Percentiles rank a stretch among this genome's conserved stretches.
Evolutionary conservation across 345 rosid species (phyloP).

Genomic region (Citrus maxima): DNA sequence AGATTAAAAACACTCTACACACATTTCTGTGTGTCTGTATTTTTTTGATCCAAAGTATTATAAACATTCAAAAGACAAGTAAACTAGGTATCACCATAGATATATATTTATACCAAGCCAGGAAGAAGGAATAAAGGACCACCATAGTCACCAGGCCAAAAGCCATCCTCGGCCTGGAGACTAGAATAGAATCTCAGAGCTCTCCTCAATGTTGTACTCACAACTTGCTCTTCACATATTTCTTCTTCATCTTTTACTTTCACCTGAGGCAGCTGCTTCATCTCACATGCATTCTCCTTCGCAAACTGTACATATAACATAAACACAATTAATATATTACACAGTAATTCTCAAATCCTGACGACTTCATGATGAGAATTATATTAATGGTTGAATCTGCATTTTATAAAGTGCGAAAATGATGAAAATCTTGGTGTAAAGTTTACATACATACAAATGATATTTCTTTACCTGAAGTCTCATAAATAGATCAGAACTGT

Average conservation of each 20-base stretch:
- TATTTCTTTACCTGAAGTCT: constrained; percentile 40
- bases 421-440: too few relatives aligned
- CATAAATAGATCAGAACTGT: constrained; percentile 53
- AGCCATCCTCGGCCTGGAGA: constrained; percentile 61
- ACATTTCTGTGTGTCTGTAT: too few relatives aligned
- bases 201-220: constrained; percentile 30
- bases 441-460: too few relatives aligned
- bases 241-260: constrained; percentile 21
- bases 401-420: too few relatives aligned
- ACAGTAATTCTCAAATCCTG: too few relatives aligned
- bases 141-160: constrained; percentile 84
- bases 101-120: constrained; percentile 61
- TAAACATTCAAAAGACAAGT: neutral
- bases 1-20: too few relatives aligned
- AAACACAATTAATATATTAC: too few relatives aligned
- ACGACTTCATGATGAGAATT: too few relatives aligned
- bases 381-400: too few relatives aligned
- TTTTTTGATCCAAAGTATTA: too few relatives aligned
- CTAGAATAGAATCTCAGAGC: constrained; percentile 51
- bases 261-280: neutral
- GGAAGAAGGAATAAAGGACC: constrained; percentile 80
- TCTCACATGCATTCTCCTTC: constrained; percentile 26
- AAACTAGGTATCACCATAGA: too few relatives aligned
- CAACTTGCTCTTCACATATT: constrained; percentile 29
- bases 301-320: constrained; percentile 23